Conservation (phyloP, 106 monocot genomes). For the Dendrobium nobile region DNA sequence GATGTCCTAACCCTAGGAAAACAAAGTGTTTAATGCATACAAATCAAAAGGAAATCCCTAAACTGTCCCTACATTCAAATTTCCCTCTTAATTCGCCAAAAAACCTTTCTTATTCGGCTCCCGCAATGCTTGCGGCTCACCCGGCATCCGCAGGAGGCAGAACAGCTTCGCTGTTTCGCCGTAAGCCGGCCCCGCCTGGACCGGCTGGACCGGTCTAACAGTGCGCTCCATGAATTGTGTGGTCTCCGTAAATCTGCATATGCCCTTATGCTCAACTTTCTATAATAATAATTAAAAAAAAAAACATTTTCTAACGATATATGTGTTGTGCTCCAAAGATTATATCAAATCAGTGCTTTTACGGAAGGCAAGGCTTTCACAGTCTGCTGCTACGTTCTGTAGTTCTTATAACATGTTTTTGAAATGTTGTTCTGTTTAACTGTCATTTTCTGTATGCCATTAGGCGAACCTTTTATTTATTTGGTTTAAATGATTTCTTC, state of each 20-base stretch:
- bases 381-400: not conserved
- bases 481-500: conserved; percentile 6
- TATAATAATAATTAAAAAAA: not conserved
- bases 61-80: too few species aligned
- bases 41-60: too few species aligned
- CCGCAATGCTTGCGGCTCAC: too few species aligned
- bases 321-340: not conserved
- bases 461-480: not conserved
- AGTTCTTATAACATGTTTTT: not conserved
- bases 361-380: not conserved
- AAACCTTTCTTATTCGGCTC: too few species aligned
- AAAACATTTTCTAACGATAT: not conserved
- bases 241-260: not conserved
- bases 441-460: not conserved
- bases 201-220: too few species aligned
- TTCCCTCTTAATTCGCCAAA: too few species aligned
- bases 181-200: too few species aligned
- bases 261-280: not conserved
- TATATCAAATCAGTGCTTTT: not conserved
- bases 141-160: too few species aligned
- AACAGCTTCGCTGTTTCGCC: too few species aligned
- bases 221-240: not conserved
- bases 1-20: too few species aligned
- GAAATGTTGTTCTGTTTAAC: not conserved
- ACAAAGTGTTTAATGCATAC: too few species aligned